These are phyloP conservation scores for Huiozyma sinensis DNA, from an alignment of 805 yeast species.

Conservation along the genomic window DNA sequence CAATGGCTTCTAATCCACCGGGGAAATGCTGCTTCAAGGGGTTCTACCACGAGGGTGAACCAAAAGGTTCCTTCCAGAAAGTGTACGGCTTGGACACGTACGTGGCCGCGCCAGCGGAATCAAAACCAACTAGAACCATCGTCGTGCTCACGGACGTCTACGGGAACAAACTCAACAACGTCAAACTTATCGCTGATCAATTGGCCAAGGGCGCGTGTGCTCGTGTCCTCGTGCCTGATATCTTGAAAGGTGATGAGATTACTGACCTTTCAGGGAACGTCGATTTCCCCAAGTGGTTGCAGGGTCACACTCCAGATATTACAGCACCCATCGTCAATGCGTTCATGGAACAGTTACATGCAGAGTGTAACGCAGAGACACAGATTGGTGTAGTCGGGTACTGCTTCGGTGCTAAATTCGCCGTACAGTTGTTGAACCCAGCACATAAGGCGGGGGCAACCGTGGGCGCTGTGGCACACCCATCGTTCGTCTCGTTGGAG, in stretches of 20 bases:
- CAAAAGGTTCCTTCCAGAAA: slow-evolving; percentile 34
- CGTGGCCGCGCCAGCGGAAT: slow-evolving; percentile 37
- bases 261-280: slow-evolving; percentile 21
- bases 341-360: slow-evolving; percentile 36
- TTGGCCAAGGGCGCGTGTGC: slow-evolving; percentile 48
- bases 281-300: slow-evolving; percentile 38
- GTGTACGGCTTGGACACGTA: slow-evolving; percentile 38
- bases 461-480: slow-evolving; percentile 75
- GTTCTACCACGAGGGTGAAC: slow-evolving; percentile 39
- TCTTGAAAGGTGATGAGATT: slow-evolving; percentile 42
- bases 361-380: slow-evolving; percentile 32
- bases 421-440: slow-evolving; percentile 36
- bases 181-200: slow-evolving; percentile 51
- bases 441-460: slow-evolving; percentile 32
- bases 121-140: slow-evolving; percentile 31
- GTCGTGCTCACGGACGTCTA: slow-evolving; percentile 61
- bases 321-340: slow-evolving; percentile 39
- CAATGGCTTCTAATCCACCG: slow-evolving; percentile 47
- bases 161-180: slow-evolving; percentile 52
- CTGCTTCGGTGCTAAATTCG: slow-evolving; percentile 77
- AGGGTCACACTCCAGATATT: slow-evolving; percentile 39
- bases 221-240: slow-evolving; percentile 67
- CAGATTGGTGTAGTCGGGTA: slow-evolving; percentile 58
- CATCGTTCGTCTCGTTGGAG: slow-evolving; percentile 57
- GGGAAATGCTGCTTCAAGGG: slow-evolving; percentile 38